Base-by-base conservation (phyloP, 345 rosid species). In the Sonneratia alba region DNA sequence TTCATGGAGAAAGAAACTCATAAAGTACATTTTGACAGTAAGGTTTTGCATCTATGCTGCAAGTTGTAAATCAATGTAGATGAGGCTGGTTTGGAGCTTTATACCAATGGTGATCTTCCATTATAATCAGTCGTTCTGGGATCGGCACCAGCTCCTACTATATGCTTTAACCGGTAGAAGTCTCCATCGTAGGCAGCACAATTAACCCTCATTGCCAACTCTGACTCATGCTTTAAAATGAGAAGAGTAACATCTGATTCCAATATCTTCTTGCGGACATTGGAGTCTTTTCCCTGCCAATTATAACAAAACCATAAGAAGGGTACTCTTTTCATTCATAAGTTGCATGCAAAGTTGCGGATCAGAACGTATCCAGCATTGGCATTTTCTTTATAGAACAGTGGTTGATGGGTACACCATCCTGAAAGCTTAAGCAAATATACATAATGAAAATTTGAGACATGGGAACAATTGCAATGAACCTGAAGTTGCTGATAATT, bases 101-200 rank as follows among this genome's bases (percentile, higher is more conserved):
- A 70, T 88, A 93, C 98, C 95, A 93, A 75, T 38, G 98, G 93
- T 3, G 96, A 85, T 84, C 97, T 85, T 72, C 97, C 91, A 56
- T 82, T 85, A 73, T 93, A 91, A 81, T 93, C 98, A 13, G 87
- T 78, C 72, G 79, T 83, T 14, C 81, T 78, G 1, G 97, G 93
- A 80, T 91, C 81, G 14, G 84, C 92, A 45, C 98, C 97, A 18
- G 86, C 88, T 75, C 82, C 79, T 38, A 93, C 76, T 75, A 93
- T 67, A 36, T 78, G 82, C 84, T 84, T 89, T 70, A 91, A 77
- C 73, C 77, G 90, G 45, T 80, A 81, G 73, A 91, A 74, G 72
- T 93, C 97, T 74, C 96, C 95, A 49, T 93, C 83, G 70, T 72
- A 74, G 68, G 87, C 85, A 14, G 88, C 89, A 34, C 89, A 84